Evolutionary conservation across 306 rosid species (phyloP), one percentile per base, ranked within the genome.

Genomic region (Prunus mira): DNA sequence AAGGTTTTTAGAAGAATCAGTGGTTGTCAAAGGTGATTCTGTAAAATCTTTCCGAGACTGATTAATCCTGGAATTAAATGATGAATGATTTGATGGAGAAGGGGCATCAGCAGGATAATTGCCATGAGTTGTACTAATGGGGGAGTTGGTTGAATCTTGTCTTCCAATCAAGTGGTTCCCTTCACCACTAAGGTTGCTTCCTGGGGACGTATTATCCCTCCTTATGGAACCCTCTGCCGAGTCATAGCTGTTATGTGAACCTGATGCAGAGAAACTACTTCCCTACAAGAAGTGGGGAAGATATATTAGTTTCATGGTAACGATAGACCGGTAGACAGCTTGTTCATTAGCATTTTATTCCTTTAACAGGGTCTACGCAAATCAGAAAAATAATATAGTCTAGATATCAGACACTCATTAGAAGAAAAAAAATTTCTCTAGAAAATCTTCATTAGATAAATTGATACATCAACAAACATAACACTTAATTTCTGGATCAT

Each of bases 231-330:
- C 85, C 73, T 80, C 87, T 11, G 71, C 67, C 27, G 81, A 84
- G 60, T 68, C 84, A 68, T 80, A 75, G 82, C 91, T 85, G 77
- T 55, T 58, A 67, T 78, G 83, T 60, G 91, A 87, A 69, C 76
- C 79, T 32, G 85, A 76, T n/a, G 80, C 55, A 54, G 91, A 80
- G 77, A 75, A 80, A 75, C 88, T 87, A 58, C 88, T 75, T 45
- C 78, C 91, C 91, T 87, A 73, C 74, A 68, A 66, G 65, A 61
- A 76, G 74, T 12, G 49, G 67, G 50, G 67, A 34, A 55, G 45
- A 6, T 0, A 28, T 27, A 50, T 86, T 58, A 78, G 60, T 77
- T 82, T 69, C 24, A 12, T 19, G 50, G 68, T 22, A 45, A 61
- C 19, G 12, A 46, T 61, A 54, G 65, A 25, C 52, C 62, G 30